phyloP scores from a whole-genome alignment of 495 filamentous ascomycete species.

The Tricharina praecox region DNA sequence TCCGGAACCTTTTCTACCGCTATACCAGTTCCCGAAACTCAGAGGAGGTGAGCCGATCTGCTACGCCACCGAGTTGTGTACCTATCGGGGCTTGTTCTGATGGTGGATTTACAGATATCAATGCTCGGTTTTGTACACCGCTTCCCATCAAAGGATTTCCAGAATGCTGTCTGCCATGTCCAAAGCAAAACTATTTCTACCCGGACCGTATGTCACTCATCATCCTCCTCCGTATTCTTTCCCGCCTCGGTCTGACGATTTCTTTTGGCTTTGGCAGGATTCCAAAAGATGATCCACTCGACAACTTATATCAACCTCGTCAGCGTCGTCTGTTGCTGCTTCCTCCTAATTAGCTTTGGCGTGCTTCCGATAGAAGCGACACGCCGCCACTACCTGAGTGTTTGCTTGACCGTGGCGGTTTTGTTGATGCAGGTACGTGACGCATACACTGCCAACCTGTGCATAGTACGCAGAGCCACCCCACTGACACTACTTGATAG shows the following conservation, averaged over 20 bases:
- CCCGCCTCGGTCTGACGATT: background rate
- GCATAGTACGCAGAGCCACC: no score
- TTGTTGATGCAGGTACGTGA: conserved; percentile 58
- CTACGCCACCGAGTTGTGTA: no score
- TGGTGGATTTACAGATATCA: conserved; percentile 10
- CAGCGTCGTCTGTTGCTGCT: conserved; percentile 51
- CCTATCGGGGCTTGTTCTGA: conserved; percentile 2
- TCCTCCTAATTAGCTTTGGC: conserved; percentile 66
- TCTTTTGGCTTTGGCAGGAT: conserved; percentile 32
- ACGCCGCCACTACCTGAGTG: conserved; percentile 77
- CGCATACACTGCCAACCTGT: no score
- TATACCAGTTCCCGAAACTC: conserved; percentile 37
- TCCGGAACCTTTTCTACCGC: conserved; percentile 47
- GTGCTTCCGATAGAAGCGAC: conserved; percentile 80
- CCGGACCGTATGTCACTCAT: conserved; percentile 41
- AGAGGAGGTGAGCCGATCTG: conserved; percentile 61
- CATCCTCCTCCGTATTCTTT: conserved; percentile 1
- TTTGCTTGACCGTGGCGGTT: conserved; percentile 60
- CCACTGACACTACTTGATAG: no score
- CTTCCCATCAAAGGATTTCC: conserved; percentile 29
- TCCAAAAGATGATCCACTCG: conserved; percentile 43
- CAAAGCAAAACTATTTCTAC: conserved; percentile 68
- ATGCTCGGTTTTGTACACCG: conserved; percentile 35
- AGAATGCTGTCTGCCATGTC: conserved; percentile 80
- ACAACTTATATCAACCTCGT: conserved; percentile 68